Percentiles rank a stretch among this genome's conserved stretches.
Conservation (phyloP, 1,139 yeast genomes). For the Zygoascus sp. region DNA sequence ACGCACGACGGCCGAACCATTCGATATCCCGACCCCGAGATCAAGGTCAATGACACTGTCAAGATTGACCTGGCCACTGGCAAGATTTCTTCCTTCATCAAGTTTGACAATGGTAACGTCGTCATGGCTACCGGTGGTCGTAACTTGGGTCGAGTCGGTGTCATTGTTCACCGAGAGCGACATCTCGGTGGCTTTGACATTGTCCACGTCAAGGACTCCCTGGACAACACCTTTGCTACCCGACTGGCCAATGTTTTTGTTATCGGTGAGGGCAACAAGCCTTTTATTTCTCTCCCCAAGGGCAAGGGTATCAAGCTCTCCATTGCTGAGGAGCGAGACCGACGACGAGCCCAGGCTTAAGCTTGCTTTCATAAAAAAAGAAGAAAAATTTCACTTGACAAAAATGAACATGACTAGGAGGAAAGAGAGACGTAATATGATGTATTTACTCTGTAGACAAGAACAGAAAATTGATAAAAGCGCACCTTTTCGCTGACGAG, state of each 20-base stretch:
- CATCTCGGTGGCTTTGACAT: constrained; percentile 99
- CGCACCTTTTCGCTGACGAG: not conserved
- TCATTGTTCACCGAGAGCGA: constrained; percentile 95
- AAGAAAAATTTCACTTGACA: too few species aligned
- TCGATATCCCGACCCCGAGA: constrained; percentile 98
- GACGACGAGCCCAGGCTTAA: constrained; percentile 49
- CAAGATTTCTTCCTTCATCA: constrained; percentile 85
- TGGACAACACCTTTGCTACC: constrained; percentile 97
- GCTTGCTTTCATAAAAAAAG: not conserved
- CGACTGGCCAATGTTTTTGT: constrained; percentile 96
- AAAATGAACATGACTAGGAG: constrained; percentile 7
- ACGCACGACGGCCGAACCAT: constrained; percentile 99
- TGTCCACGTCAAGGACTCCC: constrained; percentile 96
- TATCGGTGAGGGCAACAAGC: constrained; percentile 97
- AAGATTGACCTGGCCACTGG: constrained; percentile 95
- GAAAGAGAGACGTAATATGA: constrained; percentile 8
- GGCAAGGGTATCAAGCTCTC: constrained; percentile 99
- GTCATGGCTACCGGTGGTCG: constrained; percentile 99
- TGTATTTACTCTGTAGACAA: constrained; percentile 6
- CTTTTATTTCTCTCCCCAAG: constrained; percentile 97
- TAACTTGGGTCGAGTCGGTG: constrained; percentile 99
- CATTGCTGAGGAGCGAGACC: constrained; percentile 99
- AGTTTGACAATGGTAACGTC: constrained; percentile 92
- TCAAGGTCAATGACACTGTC: constrained; percentile 96
- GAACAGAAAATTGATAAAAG: not conserved